phyloP scores from a whole-genome alignment of 2,329 filamentous ascomycete species.

The Falciphora oryzae region DNA sequence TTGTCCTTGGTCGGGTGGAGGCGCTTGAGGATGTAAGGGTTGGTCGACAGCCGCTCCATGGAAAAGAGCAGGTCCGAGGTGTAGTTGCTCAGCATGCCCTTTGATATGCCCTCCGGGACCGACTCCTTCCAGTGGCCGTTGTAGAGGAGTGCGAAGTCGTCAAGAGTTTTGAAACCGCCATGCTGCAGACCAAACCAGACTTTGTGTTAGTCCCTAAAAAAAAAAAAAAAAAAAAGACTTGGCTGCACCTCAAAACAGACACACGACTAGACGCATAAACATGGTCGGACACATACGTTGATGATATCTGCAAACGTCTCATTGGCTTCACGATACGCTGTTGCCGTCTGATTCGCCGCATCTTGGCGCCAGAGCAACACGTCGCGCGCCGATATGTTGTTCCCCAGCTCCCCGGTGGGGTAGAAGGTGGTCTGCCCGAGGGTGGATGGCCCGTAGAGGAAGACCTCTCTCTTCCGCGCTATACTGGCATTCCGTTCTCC shows the following conservation, averaged over 20 bases:
- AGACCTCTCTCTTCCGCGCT: background rate
- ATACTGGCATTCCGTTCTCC: background rate
- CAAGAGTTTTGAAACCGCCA: constrained; percentile 24
- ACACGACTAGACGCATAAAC: background rate
- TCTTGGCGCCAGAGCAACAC: background rate
- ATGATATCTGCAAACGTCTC: background rate
- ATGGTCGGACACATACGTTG: background rate
- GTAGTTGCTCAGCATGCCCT: constrained; percentile 36
- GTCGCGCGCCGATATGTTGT: background rate
- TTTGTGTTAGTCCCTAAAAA: background rate
- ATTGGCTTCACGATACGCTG: background rate
- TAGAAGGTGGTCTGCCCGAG: background rate
- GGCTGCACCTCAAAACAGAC: background rate
- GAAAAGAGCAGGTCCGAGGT: constrained; percentile 41
- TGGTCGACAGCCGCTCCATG: constrained; percentile 39
- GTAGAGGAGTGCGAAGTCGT: constrained; percentile 37
- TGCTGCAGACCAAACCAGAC: constrained; percentile 15
- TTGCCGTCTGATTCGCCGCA: background rate
- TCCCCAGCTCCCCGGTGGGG: background rate
- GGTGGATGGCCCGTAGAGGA: background rate
- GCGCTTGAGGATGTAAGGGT: constrained; percentile 32
- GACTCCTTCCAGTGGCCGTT: constrained; percentile 32
- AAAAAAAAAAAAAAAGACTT: background rate
- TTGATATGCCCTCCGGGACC: constrained; percentile 27
- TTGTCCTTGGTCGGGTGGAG: constrained; percentile 24